phyloP scores from a whole-genome alignment of 495 filamentous ascomycete genomes.

The Neurospora sp. region DNA sequence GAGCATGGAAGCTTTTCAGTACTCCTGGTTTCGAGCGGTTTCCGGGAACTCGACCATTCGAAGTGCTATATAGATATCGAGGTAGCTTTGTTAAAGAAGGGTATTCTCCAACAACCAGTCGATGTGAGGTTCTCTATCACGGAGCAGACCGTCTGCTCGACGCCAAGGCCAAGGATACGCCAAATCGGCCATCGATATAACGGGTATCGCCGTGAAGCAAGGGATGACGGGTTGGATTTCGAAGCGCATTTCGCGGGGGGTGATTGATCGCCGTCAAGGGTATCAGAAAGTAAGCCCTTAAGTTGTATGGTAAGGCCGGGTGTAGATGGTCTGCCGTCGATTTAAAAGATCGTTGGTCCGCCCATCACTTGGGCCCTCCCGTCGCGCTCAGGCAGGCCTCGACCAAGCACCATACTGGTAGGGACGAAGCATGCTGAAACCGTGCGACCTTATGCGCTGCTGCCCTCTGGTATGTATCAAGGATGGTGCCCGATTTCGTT shows the following conservation, averaged over 20 bases:
- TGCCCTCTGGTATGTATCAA: neutral
- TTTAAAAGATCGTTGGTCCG: neutral
- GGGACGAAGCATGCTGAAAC: neutral
- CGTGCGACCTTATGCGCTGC: neutral
- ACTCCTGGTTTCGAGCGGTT: neutral
- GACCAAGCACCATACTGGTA: neutral
- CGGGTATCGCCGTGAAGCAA: neutral
- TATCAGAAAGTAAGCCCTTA: neutral
- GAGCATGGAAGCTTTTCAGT: neutral
- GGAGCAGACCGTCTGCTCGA: neutral
- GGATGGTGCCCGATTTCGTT: neutral
- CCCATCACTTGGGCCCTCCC: neutral
- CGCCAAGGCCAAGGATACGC: neutral
- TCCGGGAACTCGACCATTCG: neutral
- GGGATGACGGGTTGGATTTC: neutral
- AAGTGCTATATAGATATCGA: neutral
- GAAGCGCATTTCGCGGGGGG: neutral
- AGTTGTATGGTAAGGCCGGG: neutral
- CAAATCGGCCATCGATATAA: neutral
- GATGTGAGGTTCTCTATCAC: neutral
- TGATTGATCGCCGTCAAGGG: neutral
- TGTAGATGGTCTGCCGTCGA: neutral
- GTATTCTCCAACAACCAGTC: neutral
- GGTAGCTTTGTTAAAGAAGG: neutral
- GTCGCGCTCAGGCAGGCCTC: neutral